Evolutionary conservation across 148 eudicot genomes (phyloP), one percentile per base, ranked within the genome.

Genomic region (Vaccinium vitisidaea): DNA sequence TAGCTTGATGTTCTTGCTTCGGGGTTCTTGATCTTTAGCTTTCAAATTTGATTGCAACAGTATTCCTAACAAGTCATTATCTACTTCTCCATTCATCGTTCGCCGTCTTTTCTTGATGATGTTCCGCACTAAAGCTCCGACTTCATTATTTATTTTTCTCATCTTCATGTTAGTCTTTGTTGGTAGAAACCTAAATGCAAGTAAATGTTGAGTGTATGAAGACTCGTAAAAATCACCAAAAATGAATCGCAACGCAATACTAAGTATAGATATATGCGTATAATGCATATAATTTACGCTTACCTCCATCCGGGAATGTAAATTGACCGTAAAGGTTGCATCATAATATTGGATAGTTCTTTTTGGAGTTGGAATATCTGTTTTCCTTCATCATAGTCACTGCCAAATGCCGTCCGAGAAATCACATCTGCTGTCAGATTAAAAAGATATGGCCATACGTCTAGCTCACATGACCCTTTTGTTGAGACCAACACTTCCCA

Each of bases 221-320:
- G 43, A 71, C 75, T 27, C 30, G 75, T 27, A 14, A 32, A 30
- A 73, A 73, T 69, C 16, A 69, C 74, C 8, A 69, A 11, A 69
- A 27, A 11, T 27, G 70, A 63, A 23, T 63, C 0, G 46, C 19
- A 14, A 14, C 1, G 75, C 43, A 70, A 30, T 70, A 70, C 8
- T 13, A 70, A 10, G 5, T 4, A 30, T 30, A 32, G 5, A 70
- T 30, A 12, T 63, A 9, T 23, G 30, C 1, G 30, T 8, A 21
- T 30, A 70, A 12, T 12, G 1, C 8, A 36, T 14, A 6, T 43
- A 19, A 16, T 4, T 9, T 5, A 43, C 23, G 27, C 7, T 32
- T 80, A 89, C 91, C 91, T 89, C 86, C 83, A 86, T 73, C 91
- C 91, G 0, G 89, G 91, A 55, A 89, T 82, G 75, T 87, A 83